Evolutionary conservation across 345 rosid genomes (phyloP).

Genomic region (Rhizophora apiculata): DNA sequence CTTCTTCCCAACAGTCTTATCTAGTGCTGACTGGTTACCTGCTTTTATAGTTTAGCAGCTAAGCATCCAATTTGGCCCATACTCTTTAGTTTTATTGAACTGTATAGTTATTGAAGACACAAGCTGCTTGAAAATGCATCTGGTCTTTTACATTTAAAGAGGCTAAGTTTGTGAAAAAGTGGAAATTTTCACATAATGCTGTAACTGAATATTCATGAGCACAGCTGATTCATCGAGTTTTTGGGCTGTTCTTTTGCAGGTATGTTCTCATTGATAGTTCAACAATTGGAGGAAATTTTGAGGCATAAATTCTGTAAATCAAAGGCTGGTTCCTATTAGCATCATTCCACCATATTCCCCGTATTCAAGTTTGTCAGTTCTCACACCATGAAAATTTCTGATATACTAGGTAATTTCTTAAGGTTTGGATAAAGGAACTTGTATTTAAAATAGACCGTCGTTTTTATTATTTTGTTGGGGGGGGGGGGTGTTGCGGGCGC

Average conservation of each 20-base stretch:
- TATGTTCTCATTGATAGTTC: constrained; percentile 49
- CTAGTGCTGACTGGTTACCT: too few species aligned
- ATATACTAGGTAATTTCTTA: too few species aligned
- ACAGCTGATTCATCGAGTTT: not conserved
- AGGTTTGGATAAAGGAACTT: too few species aligned
- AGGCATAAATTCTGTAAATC: constrained; percentile 45
- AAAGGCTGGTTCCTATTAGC: constrained; percentile 13
- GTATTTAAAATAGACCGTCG: too few species aligned
- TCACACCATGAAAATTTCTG: not conserved
- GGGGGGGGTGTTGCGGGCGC: too few species aligned
- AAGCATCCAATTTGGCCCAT: too few species aligned
- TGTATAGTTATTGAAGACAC: too few species aligned
- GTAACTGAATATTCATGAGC: not conserved
- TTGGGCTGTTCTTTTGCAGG: constrained; percentile 39
- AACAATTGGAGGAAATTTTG: constrained; percentile 49
- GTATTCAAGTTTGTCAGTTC: not conserved
- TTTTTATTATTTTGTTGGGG: too few species aligned
- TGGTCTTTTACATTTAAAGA: not conserved
- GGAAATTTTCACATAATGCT: not conserved
- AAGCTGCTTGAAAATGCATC: too few species aligned
- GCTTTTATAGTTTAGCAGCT: too few species aligned
- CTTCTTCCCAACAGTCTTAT: too few species aligned
- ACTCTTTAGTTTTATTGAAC: too few species aligned
- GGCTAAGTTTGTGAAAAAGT: not conserved
- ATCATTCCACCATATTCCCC: not conserved